Evolutionary conservation across 2,329 filamentous ascomycete species (phyloP).

Genomic region (Epichloe typhina): DNA sequence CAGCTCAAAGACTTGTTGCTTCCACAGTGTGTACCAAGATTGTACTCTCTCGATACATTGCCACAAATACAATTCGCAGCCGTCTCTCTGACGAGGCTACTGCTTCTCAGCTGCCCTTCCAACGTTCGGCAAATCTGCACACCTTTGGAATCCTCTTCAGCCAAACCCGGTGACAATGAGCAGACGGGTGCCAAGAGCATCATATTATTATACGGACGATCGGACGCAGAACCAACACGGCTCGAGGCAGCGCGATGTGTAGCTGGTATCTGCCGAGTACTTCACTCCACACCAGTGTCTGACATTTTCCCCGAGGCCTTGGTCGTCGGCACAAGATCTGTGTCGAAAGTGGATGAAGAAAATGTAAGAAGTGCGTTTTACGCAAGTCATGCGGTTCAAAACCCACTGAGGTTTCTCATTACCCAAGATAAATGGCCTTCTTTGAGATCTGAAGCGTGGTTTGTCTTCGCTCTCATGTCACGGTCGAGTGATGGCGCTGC

Average conservation of each 20-base stretch:
- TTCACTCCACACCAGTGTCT: conserved; percentile 30
- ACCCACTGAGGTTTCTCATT: conserved; percentile 37
- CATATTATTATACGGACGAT: conserved; percentile 22
- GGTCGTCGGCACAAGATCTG: background rate
- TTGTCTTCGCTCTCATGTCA: conserved; percentile 47
- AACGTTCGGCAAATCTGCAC: conserved; percentile 40
- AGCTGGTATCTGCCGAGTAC: conserved; percentile 37
- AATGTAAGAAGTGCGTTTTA: conserved; percentile 29
- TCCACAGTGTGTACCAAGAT: conserved; percentile 32
- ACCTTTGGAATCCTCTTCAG: conserved; percentile 20
- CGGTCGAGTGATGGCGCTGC: conserved; percentile 35
- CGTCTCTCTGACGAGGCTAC: conserved; percentile 42
- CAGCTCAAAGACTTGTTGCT: conserved; percentile 35
- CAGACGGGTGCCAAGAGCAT: conserved; percentile 24
- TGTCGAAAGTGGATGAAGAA: background rate
- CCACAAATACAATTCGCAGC: conserved; percentile 47
- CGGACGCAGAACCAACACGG: conserved; percentile 37
- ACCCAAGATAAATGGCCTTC: conserved; percentile 45
- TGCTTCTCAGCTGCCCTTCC: conserved; percentile 36
- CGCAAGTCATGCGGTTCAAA: conserved; percentile 27
- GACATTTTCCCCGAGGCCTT: conserved; percentile 18
- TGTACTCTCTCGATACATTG: conserved; percentile 38
- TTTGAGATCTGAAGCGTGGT: conserved; percentile 47
- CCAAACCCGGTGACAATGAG: conserved; percentile 7
- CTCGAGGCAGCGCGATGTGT: conserved; percentile 45